phyloP scores from a whole-genome alignment of 1,139 yeast genomes.

The Saccharomycopsis phalli region DNA sequence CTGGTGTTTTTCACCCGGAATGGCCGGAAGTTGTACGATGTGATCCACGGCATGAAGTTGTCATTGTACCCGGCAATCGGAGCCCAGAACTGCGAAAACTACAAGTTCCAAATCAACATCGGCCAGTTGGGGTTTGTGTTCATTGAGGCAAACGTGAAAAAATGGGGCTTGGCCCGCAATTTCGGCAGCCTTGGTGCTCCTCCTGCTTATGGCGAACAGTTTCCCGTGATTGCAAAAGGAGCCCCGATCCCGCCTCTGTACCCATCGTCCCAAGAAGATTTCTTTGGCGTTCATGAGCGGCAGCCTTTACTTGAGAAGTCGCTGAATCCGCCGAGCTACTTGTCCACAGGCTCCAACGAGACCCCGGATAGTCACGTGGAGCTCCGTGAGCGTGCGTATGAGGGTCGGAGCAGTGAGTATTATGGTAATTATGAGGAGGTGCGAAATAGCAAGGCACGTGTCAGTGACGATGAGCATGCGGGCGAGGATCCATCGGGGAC shows the following conservation, averaged over 20 bases:
- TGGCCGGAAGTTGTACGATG: constrained; percentile 75
- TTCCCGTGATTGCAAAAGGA: constrained; percentile 55
- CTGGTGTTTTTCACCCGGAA: constrained; percentile 75
- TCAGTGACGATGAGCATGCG: not conserved
- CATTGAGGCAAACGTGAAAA: constrained; percentile 85
- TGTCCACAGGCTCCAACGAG: constrained; percentile 3
- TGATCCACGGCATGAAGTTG: constrained; percentile 66
- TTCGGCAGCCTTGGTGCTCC: constrained; percentile 70
- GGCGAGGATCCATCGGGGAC: not conserved
- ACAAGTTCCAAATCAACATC: constrained; percentile 59
- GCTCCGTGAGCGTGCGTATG: constrained; percentile 22
- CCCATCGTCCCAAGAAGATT: constrained; percentile 54
- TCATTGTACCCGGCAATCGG: constrained; percentile 84
- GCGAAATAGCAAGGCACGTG: not conserved
- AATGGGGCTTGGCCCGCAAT: constrained; percentile 82
- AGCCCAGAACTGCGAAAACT: constrained; percentile 36
- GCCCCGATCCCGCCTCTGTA: constrained; percentile 66
- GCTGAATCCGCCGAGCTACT: constrained; percentile 14
- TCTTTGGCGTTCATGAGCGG: constrained; percentile 37
- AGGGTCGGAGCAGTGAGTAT: constrained; percentile 22
- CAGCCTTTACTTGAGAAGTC: constrained; percentile 16
- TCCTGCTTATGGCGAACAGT: constrained; percentile 48
- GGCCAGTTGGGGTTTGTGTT: constrained; percentile 85
- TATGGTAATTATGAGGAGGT: no score
- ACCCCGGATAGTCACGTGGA: constrained; percentile 9